phyloP scores from a whole-genome alignment of 495 filamentous ascomycete species.

The Talaromyces ruber region DNA sequence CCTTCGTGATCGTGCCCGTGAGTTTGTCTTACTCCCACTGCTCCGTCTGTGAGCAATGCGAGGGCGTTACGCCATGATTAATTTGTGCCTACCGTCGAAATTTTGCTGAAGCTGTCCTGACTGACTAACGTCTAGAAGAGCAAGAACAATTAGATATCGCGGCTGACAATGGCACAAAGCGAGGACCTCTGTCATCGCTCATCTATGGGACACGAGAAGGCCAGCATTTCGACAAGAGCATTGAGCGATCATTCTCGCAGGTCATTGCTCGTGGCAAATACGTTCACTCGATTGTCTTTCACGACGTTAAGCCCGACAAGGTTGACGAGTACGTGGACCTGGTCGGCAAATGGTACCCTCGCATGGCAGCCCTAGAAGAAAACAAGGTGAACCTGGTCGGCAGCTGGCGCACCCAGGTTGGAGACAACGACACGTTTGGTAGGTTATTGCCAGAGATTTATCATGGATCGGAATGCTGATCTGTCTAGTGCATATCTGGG shows the following conservation, averaged over 20 bases:
- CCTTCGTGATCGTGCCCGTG: slow-evolving; percentile 30
- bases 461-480: not conserved
- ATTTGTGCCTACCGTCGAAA: not conserved
- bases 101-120: not conserved
- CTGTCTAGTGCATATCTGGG: slow-evolving; percentile 85
- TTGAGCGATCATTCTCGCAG: slow-evolving; percentile 89
- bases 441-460: slow-evolving; percentile 13
- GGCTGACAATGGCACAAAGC: slow-evolving; percentile 32
- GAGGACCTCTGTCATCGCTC: slow-evolving; percentile 52
- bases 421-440: slow-evolving; percentile 97
- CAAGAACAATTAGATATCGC: slow-evolving; percentile 39
- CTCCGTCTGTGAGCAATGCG: slow-evolving; percentile 49
- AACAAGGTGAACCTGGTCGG: slow-evolving; percentile 95
- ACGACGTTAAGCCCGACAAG: slow-evolving; percentile 90
- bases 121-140: slow-evolving; percentile 29
- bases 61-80: slow-evolving; percentile 25
- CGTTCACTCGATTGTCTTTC: slow-evolving; percentile 95
- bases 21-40: slow-evolving; percentile 42
- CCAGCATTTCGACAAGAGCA: slow-evolving; percentile 82
- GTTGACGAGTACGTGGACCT: slow-evolving; percentile 91
- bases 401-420: slow-evolving; percentile 97
- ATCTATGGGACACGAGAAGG: slow-evolving; percentile 97
- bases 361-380: slow-evolving; percentile 67
- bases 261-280: slow-evolving; percentile 95
- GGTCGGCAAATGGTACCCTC: slow-evolving; percentile 88